Base-by-base conservation (phyloP, 1,284 basidiomycete genomes). In the Polyporus tsugae region DNA sequence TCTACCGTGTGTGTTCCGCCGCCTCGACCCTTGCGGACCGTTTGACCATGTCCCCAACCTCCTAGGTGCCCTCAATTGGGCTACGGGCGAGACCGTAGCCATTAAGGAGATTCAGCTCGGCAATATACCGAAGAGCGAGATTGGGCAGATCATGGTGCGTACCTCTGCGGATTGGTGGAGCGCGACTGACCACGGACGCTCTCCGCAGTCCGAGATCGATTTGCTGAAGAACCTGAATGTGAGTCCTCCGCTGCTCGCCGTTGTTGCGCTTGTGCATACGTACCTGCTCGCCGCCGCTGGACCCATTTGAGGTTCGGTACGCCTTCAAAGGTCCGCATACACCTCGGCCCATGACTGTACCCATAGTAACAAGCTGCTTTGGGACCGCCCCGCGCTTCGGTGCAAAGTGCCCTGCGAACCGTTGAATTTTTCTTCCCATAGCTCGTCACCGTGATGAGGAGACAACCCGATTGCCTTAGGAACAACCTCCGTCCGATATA, bases 161-260 rank as follows among this genome's bases (percentile, higher is more conserved):
- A 36, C 58, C 15, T 41, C 10, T 11, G 38, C 25, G 36, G 19
- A 46, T 63, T 3, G 11, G 33, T 42, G 19, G 62, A 13, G 7
- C 7, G 4, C 6, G 15, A 38, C 62, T 68, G 10, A 69, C 49
- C 60, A 25, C 36, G 65, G 22, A 72, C 66, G 69, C 58, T 57
- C 63, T 42, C 63, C 62, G 36, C 76, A 97, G 95, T 95, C 94
- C 71, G 97, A 99, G 84, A 99, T 99, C 75, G 95, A 99, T 80
- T 84, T 99, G 68, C 88, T 99, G 74, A 98, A 99, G 87, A 98
- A 98, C 79, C 87, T 99, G 70, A 95, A 98, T 75, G 94, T 95
- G 62, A 70, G 67, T 71, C 5, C 17, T 53, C 52, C 9, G n/a
- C 46, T 44, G 19, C 42, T 60, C 11, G 33, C 41, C 13, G 10